A percentile compares a stretch with the other conserved stretches of the same genome.
These are phyloP conservation scores for Raddia distichophylla DNA, from an alignment of 176 grass and related monocot species.

Conservation along the genomic window DNA sequence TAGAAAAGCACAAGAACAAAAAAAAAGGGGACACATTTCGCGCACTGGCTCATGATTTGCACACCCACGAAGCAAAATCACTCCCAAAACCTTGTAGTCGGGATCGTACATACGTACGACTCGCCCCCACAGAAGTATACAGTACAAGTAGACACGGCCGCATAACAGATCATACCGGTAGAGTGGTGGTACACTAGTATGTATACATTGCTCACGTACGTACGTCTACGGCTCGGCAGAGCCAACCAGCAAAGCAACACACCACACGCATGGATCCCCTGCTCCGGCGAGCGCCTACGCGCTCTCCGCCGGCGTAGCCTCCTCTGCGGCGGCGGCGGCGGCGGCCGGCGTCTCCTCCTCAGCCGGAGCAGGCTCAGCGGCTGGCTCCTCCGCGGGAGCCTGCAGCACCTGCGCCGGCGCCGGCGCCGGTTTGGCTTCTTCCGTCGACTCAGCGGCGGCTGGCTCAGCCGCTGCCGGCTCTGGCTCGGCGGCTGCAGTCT, in stretches of 20 bases:
- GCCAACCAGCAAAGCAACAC: neutral
- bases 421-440: neutral
- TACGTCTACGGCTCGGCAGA: neutral
- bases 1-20: neutral
- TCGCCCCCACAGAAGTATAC: neutral
- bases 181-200: neutral
- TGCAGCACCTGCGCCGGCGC: neutral
- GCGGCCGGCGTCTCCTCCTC: neutral
- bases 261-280: neutral
- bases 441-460: neutral
- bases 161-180: neutral
- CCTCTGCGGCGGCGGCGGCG: neutral
- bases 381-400: neutral
- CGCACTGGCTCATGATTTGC: neutral
- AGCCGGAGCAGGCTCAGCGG: neutral
- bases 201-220: neutral
- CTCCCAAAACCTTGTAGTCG: neutral
- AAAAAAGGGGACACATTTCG: neutral
- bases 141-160: neutral
- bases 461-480: neutral
- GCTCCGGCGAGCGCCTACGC: neutral
- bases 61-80: neutral
- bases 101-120: neutral
- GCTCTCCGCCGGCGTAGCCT: neutral
- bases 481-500: neutral